phyloP scores from a whole-genome alignment of 306 rosid genomes.

The Gastrolobium villosum region DNA sequence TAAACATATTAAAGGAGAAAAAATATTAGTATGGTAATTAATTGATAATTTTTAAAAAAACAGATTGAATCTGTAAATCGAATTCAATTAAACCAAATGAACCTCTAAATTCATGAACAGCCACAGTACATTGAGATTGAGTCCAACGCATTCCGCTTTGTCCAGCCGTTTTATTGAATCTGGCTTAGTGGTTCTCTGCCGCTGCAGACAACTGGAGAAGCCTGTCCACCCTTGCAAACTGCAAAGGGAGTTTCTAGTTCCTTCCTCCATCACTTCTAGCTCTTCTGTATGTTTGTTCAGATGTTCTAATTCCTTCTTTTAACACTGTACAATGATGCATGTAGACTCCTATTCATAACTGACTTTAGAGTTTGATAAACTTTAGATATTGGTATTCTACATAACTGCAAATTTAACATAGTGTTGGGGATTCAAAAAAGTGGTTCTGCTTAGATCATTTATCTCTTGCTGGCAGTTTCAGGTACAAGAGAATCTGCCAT shows the following conservation, averaged over 20 bases:
- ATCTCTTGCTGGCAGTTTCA: neutral
- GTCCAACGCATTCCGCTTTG: too few relatives aligned
- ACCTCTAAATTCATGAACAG: too few relatives aligned
- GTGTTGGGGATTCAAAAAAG: neutral
- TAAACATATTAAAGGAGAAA: too few relatives aligned
- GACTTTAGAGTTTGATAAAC: neutral
- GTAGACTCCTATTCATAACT: neutral
- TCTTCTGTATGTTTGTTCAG: neutral
- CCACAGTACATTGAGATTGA: too few relatives aligned
- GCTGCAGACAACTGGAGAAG: neutral
- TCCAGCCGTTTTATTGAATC: too few relatives aligned
- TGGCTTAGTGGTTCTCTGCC: neutral
- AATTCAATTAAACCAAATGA: too few relatives aligned
- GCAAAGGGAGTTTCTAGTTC: neutral
- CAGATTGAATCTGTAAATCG: too few relatives aligned
- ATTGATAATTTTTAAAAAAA: too few relatives aligned
- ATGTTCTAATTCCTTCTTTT: neutral
- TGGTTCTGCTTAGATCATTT: neutral
- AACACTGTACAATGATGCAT: neutral
- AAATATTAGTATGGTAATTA: neutral
- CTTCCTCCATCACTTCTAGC: neutral
- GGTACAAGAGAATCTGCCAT: slow-evolving; percentile 44
- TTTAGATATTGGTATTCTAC: neutral
- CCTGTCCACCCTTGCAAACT: neutral
- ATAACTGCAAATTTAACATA: neutral